Evolutionary conservation across 805 yeast species (phyloP).

Genomic region (Starmera dryadoides): DNA sequence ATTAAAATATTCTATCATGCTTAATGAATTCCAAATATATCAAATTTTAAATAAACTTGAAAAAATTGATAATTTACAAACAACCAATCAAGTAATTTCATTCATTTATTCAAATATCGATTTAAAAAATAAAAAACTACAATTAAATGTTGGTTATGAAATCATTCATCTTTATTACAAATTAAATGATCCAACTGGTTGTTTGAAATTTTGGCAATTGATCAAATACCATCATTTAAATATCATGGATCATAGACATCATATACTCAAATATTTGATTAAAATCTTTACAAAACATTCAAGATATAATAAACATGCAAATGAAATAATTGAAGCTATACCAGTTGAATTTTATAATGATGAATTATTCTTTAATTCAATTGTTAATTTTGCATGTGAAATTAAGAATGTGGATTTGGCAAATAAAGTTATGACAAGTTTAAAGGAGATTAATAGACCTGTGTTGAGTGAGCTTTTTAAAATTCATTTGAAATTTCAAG

Average conservation of each 20-base stretch:
- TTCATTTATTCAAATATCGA: constrained; percentile 7
- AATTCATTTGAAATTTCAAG: constrained; percentile 12
- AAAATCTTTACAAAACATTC: constrained; percentile 8
- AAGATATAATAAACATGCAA: constrained; percentile 6
- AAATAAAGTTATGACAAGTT: constrained; percentile 7
- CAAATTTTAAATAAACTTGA: constrained; percentile 10
- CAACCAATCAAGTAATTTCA: constrained; percentile 4
- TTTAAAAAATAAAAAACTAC: constrained; percentile 1
- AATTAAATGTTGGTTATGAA: constrained; percentile 6
- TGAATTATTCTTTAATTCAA: constrained; percentile 6
- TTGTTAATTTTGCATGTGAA: constrained; percentile 8
- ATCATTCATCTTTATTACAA: constrained; percentile 9
- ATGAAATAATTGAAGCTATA: constrained; percentile 12
- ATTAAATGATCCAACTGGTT: constrained; percentile 14
- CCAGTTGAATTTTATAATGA: constrained; percentile 7
- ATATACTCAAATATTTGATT: constrained; percentile 8
- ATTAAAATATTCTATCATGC: constrained; percentile 3
- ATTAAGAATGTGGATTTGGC: constrained; percentile 6
- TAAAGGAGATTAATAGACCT: constrained; percentile 10
- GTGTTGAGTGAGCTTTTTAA: constrained; percentile 10
- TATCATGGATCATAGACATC: constrained; percentile 12
- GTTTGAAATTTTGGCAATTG: constrained; percentile 13
- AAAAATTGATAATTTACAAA: constrained; percentile 1
- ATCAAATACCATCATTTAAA: constrained; percentile 7
- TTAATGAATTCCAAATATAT: constrained; percentile 8